Evolutionary conservation across 225 moss, liverwort and hornwort species (phyloP), one percentile per base, ranked within the genome.

Genomic region (Pseudoscleropodium purum): DNA sequence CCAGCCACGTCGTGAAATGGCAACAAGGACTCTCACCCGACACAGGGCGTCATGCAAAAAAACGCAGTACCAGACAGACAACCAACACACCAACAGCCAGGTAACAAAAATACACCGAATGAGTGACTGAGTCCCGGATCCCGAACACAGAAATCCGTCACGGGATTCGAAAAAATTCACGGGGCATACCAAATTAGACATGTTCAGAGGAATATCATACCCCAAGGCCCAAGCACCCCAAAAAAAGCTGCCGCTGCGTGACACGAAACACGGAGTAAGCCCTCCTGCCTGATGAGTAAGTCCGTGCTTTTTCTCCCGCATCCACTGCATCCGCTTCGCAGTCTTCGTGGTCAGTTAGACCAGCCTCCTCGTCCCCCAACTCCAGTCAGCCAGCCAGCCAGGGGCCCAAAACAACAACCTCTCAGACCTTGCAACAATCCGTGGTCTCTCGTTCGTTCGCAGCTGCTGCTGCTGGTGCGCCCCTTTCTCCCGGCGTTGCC

Each of bases 251-350:
- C 85, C 59, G 68, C 84, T 61, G 54, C 39, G 49, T 26, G 34
- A 65, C 90, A 86, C 81, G 45, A 52, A 86, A 63, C 72, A 34
- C 63, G 88, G 69, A 37, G 51, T 13, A 31, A 64, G 60, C 47
- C 61, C 57, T 36, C 11, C 69, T 15, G 59, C 43, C 33, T n/a
- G 67, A 43, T 39, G 86, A 62, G 69, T 56, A 30, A 47, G 76
- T 75, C n/a, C 66, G 43, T 17, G 84, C 89, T 86, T 81, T 86
- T 84, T 85, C 83, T 76, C 78, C 87, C 89, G 79, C 87, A 84
- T 87, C 89, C 91, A 82, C 78, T 79, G 86, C 91, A 76, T 82
- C 85, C 89, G 89, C 89, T 81, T 77, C 75, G 76, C 43, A 83
- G 88, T 88, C 61, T 61, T 51, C 64, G 29, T 89, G 84, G 77